Percentiles rank a stretch among this genome's conserved stretches.
Conservation (phyloP, 306 rosid genomes). For the Pterocarpus macrocarpus region DNA sequence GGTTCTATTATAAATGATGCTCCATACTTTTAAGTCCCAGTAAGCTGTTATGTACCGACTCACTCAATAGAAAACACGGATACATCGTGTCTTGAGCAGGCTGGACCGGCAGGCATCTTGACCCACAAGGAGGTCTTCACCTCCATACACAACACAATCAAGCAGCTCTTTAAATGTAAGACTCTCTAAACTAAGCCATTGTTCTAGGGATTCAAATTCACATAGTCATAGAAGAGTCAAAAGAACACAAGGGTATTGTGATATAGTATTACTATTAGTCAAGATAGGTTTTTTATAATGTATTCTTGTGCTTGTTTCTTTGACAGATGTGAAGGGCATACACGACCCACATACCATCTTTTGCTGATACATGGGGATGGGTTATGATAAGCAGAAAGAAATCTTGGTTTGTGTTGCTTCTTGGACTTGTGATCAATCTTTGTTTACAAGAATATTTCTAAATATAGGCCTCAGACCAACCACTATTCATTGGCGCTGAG, state of each 20-base stretch:
- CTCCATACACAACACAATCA: slow-evolving; percentile 85
- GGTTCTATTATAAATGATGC: no score
- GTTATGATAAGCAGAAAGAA: slow-evolving; percentile 73
- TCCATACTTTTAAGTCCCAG: no score
- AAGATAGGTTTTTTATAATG: neutral
- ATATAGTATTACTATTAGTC: neutral
- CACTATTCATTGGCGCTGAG: slow-evolving; percentile 64
- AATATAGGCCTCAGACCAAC: slow-evolving; percentile 87
- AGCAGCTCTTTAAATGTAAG: slow-evolving; percentile 90
- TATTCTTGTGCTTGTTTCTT: neutral
- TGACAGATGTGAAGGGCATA: slow-evolving; percentile 83
- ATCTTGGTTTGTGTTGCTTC: no score
- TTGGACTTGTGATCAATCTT: no score
- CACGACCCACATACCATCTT: slow-evolving; percentile 89
- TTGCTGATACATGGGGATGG: slow-evolving; percentile 99
- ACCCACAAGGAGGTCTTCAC: slow-evolving; percentile 97
- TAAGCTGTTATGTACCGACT: no score
- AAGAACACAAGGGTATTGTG: neutral
- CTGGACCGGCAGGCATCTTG: slow-evolving; percentile 99
- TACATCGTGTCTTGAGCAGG: slow-evolving; percentile 52
- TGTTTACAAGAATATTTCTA: neutral
- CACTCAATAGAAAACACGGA: no score
- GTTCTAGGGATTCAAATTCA: neutral
- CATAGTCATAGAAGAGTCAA: neutral
- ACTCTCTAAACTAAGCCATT: slow-evolving; percentile 7